These are phyloP conservation scores for Cladophialophora immunda DNA, from an alignment of 2,329 filamentous ascomycete species.

Conservation along the genomic window DNA sequence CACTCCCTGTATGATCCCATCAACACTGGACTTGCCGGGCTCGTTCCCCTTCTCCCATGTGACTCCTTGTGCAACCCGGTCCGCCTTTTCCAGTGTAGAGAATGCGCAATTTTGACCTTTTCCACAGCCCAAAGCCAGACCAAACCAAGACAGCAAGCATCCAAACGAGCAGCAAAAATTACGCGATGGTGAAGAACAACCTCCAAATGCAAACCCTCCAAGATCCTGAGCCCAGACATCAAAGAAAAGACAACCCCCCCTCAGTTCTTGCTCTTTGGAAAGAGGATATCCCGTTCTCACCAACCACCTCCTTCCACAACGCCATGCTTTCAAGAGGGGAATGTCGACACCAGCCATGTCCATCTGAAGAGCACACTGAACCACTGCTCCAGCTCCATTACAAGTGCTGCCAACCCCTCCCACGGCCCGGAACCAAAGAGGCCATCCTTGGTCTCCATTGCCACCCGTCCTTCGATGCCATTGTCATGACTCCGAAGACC, in stretches of 20 bases:
- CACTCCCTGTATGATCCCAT: conserved; percentile 6
- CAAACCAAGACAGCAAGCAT: background rate
- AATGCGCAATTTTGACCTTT: conserved; percentile 9
- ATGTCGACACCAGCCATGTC: conserved; percentile 31
- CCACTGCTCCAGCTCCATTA: conserved; percentile 6
- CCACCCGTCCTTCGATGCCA: conserved; percentile 7
- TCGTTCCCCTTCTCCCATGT: conserved; percentile 1
- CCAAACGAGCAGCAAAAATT: conserved; percentile 12
- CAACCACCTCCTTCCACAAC: conserved; percentile 23
- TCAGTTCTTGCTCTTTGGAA: background rate
- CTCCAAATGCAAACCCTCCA: conserved; percentile 3
- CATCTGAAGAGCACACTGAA: conserved; percentile 24
- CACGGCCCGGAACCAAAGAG: conserved; percentile 1
- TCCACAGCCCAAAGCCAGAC: background rate
- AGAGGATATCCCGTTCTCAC: conserved; percentile 3
- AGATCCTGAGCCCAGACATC: background rate
- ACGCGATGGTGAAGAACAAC: conserved; percentile 15
- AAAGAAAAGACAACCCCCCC: background rate
- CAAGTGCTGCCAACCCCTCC: conserved; percentile 3
- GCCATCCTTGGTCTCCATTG: conserved; percentile 2
- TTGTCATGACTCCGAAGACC: conserved; percentile 12
- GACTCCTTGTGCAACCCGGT: conserved; percentile 11
- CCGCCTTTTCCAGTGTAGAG: background rate
- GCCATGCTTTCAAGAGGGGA: conserved; percentile 29
- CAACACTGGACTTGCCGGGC: conserved; percentile 12